A percentile compares a stretch with the other conserved stretches of the same genome.
Conservation (phyloP, 192 early-diverging fungal species). For the Irineochytrium annulatum region DNA sequence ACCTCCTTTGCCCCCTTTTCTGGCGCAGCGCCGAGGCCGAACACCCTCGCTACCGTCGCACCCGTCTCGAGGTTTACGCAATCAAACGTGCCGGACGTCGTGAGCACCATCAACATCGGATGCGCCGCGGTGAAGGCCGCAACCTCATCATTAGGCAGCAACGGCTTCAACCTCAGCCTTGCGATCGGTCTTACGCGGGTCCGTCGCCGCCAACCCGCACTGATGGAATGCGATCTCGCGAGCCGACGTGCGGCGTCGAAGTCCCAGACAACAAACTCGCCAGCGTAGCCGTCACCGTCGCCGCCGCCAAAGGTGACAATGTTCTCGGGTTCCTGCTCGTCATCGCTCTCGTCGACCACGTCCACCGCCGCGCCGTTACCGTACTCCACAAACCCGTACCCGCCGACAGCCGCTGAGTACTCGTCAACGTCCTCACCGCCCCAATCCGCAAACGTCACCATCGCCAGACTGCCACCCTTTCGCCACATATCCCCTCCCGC, state of each 20-base stretch:
- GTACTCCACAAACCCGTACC: background rate
- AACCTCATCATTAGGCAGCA: background rate
- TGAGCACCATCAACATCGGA: background rate
- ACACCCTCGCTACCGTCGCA: background rate
- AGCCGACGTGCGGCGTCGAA: background rate
- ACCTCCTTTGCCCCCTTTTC: too few species aligned
- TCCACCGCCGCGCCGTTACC: background rate
- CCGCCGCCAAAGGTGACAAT: too few species aligned
- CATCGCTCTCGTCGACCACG: background rate
- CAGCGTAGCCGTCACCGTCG: background rate
- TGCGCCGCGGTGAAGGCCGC: background rate
- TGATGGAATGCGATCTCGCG: background rate
- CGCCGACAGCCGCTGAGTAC: background rate
- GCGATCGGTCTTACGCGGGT: background rate
- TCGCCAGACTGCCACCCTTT: background rate
- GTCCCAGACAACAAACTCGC: conserved; percentile 6
- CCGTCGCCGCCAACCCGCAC: background rate
- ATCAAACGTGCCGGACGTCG: background rate
- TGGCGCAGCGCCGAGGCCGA: too few species aligned
- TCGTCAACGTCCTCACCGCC: background rate
- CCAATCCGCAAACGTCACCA: conserved; percentile 3
- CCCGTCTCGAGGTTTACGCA: background rate
- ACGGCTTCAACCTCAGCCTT: background rate
- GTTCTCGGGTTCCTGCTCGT: background rate
- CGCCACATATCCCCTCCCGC: background rate